phyloP scores from a whole-genome alignment of 805 yeast species.

The Zygosaccharomyces kombuchaensis region DNA sequence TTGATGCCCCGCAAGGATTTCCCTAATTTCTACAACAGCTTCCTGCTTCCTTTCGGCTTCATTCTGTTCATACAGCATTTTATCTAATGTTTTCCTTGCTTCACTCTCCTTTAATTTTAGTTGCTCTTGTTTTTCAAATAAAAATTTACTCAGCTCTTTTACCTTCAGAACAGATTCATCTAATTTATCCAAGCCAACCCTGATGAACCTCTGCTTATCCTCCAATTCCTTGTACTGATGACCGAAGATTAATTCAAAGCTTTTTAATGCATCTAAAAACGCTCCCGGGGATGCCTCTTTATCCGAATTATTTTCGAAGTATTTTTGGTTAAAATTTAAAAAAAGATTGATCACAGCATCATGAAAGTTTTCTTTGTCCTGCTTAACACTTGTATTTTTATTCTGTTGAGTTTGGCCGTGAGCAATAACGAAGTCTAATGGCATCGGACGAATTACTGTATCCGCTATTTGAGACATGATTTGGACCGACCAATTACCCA shows the following conservation, averaged over 20 bases:
- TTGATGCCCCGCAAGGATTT: slow-evolving; percentile 65
- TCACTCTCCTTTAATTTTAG: slow-evolving; percentile 57
- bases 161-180: slow-evolving; percentile 75
- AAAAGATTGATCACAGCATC: slow-evolving; percentile 47
- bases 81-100: slow-evolving; percentile 66
- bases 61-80: slow-evolving; percentile 78
- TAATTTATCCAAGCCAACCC: slow-evolving; percentile 67
- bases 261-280: slow-evolving; percentile 47
- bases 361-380: slow-evolving; percentile 29
- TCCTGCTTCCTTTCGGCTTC: slow-evolving; percentile 90
- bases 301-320: slow-evolving; percentile 3
- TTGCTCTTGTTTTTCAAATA: slow-evolving; percentile 49
- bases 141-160: slow-evolving; percentile 47
- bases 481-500: slow-evolving; percentile 71
- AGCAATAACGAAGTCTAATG: slow-evolving; percentile 48
- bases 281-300: slow-evolving; percentile 47
- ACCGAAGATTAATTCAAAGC: slow-evolving; percentile 42
- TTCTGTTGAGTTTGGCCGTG: slow-evolving; percentile 10
- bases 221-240: slow-evolving; percentile 48
- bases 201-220: slow-evolving; percentile 65
- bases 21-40: slow-evolving; percentile 73
- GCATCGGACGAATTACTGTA: slow-evolving; percentile 40
- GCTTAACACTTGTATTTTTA: not conserved
- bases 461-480: slow-evolving; percentile 50
- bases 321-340: slow-evolving; percentile 43